phyloP scores from a whole-genome alignment of 1,284 basidiomycete genomes.

The Limonomyces culmigenus region DNA sequence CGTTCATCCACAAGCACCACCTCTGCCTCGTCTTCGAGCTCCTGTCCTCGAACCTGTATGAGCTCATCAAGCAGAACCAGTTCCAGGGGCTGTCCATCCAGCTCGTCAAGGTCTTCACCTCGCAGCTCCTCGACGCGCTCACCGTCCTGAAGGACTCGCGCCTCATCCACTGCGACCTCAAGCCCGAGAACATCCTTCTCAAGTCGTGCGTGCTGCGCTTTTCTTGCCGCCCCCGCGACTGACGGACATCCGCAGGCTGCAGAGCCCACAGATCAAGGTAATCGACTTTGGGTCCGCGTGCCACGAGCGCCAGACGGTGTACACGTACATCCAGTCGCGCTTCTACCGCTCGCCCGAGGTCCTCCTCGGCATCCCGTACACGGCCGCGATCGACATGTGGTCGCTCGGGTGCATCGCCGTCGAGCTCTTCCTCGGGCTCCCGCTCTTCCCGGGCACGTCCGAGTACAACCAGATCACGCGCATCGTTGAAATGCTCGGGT shows the following conservation, averaged over 20 bases:
- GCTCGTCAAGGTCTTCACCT: conserved; percentile 95
- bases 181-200: conserved; percentile 91
- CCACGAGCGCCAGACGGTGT: conserved; percentile 96
- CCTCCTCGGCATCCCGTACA: conserved; percentile 88
- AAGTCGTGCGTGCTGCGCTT: conserved; percentile 58
- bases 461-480: conserved; percentile 97
- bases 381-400: conserved; percentile 92
- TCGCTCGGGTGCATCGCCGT: conserved; percentile 92
- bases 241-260: conserved; percentile 38
- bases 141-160: conserved; percentile 89
- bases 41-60: conserved; percentile 94
- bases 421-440: conserved; percentile 91
- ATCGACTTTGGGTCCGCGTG: conserved; percentile 99
- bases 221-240: conserved; percentile 4
- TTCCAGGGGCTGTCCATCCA: conserved; percentile 96
- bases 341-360: conserved; percentile 99
- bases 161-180: conserved; percentile 95
- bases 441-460: conserved; percentile 94
- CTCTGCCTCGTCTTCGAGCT: conserved; percentile 97
- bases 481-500: conserved; percentile 98
- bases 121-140: conserved; percentile 85
- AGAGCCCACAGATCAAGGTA: conserved; percentile 97
- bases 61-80: conserved; percentile 99
- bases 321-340: conserved; percentile 97
- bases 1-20: conserved; percentile 94